Evolutionary conservation across 2,329 filamentous ascomycete species (phyloP), one percentile per base, ranked within the genome.

Genomic region (Trichoderma sp.): DNA sequence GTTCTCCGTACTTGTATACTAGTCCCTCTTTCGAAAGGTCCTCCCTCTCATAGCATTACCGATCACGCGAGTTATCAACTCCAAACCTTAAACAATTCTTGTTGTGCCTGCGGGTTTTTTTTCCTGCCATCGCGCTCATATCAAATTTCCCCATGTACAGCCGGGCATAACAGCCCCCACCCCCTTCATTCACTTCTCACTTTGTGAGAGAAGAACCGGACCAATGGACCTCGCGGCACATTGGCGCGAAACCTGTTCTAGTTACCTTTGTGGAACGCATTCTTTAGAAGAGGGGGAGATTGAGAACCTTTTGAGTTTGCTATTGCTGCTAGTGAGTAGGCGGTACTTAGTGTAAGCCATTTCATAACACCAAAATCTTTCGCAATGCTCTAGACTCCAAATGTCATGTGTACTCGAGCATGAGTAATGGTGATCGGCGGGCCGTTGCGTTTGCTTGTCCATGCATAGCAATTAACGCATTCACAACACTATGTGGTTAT

Each of bases 151-250:
- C 43, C 55, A 59, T 59, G 51, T 37, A 59, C n/a, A 46, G 26
- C 43, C 24, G 58, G 24, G 30, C 43, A 54, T 59, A 54, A 24
- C 32, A n/a, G 56, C 65, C 65, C 65, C 65, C 65, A 59, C 65
- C 65, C 55, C 65, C 55, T 59, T 59, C 65, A 37, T 67, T 51
- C 65, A 39, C 55, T 54, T 60, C 32, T 60, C 55, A 54, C 55
- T 49, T 18, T 32, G 51, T 34, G 32, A 43, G 65, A 59, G 43
- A 66, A 59, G 49, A 59, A 49, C 65, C 65, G 65, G 65, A 18
- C 65, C 65, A 67, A 67, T 67, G 43, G 60, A n/a, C 32, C n/a
- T 46, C 52, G 56, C 30, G 30, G 49, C 65, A 52, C 21, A 43
- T 60, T 32, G 43, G 59, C 65, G 55, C 65, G 28, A 43, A 43